Evolutionary conservation across 2,329 filamentous ascomycete genomes (phyloP), one percentile per base, ranked within the genome.

Genomic region (Aspergillus nomiae): DNA sequence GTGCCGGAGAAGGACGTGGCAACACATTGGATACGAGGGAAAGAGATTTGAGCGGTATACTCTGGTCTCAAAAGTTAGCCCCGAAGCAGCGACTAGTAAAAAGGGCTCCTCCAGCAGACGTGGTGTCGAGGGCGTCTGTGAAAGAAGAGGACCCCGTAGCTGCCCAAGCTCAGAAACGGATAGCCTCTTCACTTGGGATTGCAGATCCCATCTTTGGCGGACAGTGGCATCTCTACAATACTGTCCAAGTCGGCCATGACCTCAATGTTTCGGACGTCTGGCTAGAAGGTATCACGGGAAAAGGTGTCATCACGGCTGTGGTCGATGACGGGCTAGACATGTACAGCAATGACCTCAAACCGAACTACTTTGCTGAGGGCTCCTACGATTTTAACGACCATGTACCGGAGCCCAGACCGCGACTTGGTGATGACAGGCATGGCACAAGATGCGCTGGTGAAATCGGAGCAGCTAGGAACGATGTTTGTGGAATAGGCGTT

Each of bases 311-410:
- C 1, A 92, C 96, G 2, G 94, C 94, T 60, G 95, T 99, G 69
- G 92, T 99, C 4, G 95, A 99, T 73, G 95, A 99, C 78, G 95
- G 95, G 0, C 79, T 99, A 68, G 95, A 99, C 74, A 95, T 99
- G 90, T 87, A 96, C 80, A 98, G 94, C 81, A 86, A 92, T 30
- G 95, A 99, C 75, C 81, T 99, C 53, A 94, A 91, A 77, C 90
- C 88, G 70, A 99, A 99, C 77, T 99, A 97, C 80, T 98, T 94
- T 74, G 90, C 92, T 1, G 87, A 88, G 62, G 95, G 95, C 30
- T 98, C 94, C 3, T 97, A 91, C 80, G 95, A 99, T 78, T 99
- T 96, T 82, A 99, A 99, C 77, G 93, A 98, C 72, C 85, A 91
- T 56, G 85, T 84, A 2, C 83, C 89, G 1, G 89, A 95, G 69